These are phyloP conservation scores for Paraphoma sp. DNA, from an alignment of 2,329 filamentous ascomycete species.

Conservation along the genomic window DNA sequence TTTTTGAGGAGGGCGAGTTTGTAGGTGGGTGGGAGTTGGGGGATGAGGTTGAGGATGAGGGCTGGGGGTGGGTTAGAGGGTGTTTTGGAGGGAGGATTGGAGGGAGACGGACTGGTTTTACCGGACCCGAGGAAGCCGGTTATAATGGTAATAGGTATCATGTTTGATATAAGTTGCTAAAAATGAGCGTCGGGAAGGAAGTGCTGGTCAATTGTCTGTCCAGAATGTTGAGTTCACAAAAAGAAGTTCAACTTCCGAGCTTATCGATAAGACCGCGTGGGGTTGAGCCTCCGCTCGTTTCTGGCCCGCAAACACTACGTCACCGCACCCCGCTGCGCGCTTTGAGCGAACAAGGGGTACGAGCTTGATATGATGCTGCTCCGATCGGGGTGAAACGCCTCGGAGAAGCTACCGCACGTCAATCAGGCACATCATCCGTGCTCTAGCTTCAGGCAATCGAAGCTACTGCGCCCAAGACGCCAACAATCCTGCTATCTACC, in stretches of 20 bases:
- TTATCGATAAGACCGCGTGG: conserved; percentile 6
- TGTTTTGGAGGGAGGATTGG: neutral
- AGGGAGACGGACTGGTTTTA: conserved; percentile 71
- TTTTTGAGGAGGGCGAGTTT: conserved; percentile 95
- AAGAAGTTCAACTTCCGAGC: conserved; percentile 3
- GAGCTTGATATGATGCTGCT: no score
- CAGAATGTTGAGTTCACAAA: neutral
- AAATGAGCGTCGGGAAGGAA: neutral
- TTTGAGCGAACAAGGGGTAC: no score
- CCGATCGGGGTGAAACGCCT: no score
- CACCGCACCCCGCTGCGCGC: no score
- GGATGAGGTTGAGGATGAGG: conserved; percentile 89
- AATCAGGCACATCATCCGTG: conserved; percentile 15
- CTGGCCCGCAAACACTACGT: neutral
- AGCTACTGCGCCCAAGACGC: conserved; percentile 1
- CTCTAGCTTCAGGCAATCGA: neutral
- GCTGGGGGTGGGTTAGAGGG: conserved; percentile 56
- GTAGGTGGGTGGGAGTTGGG: conserved; percentile 87
- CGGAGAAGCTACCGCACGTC: neutral
- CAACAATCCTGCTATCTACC: conserved; percentile 8
- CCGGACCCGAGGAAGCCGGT: conserved; percentile 96
- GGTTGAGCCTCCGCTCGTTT: neutral
- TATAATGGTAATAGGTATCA: conserved; percentile 88
- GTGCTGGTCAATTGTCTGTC: neutral
- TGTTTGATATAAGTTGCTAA: neutral